Conservation (phyloP, 2,329 filamentous ascomycete genomes). For the Alternaria metachromatica region DNA sequence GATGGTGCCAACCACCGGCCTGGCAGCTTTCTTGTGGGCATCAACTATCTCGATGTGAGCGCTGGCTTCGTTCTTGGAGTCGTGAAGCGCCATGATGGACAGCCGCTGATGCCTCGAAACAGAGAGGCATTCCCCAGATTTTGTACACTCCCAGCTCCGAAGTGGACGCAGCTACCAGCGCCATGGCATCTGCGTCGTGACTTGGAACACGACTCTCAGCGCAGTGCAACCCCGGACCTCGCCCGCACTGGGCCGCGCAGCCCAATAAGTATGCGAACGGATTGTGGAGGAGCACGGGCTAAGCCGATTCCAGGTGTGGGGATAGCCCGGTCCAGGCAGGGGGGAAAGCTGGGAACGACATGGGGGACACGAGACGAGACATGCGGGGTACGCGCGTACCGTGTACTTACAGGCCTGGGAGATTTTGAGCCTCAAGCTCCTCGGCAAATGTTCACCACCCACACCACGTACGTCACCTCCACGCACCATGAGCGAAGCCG, state of each 20-base stretch:
- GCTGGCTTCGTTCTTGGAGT: conserved; percentile 4
- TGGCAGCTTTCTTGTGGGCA: conserved; percentile 17
- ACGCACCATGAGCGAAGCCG: conserved; percentile 7
- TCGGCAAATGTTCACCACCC: not conserved
- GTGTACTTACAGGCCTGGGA: not conserved
- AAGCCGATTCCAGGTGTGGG: not conserved
- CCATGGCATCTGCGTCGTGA: not conserved
- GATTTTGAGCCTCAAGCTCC: conserved; percentile 12
- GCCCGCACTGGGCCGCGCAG: conserved; percentile 13
- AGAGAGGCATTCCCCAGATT: not conserved
- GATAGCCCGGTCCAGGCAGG: not conserved
- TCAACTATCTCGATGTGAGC: conserved; percentile 15
- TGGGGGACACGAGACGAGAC: not conserved
- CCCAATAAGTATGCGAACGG: conserved; percentile 12
- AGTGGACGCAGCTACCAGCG: not conserved
- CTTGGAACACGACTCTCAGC: not conserved
- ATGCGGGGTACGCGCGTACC: conserved; percentile 1
- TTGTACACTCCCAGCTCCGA: not conserved
- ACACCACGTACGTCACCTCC: not conserved
- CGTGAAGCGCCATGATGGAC: conserved; percentile 5
- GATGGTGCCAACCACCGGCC: conserved; percentile 19
- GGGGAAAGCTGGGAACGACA: not conserved
- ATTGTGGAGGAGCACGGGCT: conserved; percentile 18
- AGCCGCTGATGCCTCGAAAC: not conserved
- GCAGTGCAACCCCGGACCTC: conserved; percentile 8